Evolutionary conservation across 345 rosid species (phyloP), one percentile per base, ranked within the genome.

Genomic region (Lepidium didymum): DNA sequence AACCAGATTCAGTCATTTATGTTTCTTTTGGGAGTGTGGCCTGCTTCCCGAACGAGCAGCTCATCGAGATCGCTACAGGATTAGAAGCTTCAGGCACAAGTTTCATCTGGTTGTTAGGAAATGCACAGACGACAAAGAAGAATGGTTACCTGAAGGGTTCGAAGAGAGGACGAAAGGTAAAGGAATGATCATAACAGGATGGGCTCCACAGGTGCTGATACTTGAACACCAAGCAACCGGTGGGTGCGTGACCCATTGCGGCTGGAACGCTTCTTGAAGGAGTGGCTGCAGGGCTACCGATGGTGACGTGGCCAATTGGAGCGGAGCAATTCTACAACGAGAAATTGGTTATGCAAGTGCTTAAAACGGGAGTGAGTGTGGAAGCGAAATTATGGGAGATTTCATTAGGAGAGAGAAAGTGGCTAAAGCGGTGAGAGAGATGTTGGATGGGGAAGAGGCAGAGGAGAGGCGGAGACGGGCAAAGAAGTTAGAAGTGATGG

Each of bases 301-400:
- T 84, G 82, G 76, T 84, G 35, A 80, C 79, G 2, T 81, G 85
- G 88, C 86, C 88, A 0, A 38, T 74, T 11, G 42, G 9, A 6
- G 84, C 84, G 0, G 86, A 84, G 69, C 86, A 84, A 40, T 81
- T 80, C 47, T 74, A 46, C 43, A 84, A 80, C 21, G 88, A 81
- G 70, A 80, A 65, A 33, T 35, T 81, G 11, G 67, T 81, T 6
- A 72, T 68, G 0, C 79, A 78, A 56, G 77, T 81, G n/a, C 67
- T 84, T 0, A 74, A n/a, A 41, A 62, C 77, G 0, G 84, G 82
- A 10, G 73, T 78, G 5, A 62, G 68, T 1, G 77, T 78, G 4
- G 84, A 84, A 41, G 67, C 68, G 4, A 58, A 55, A 38, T 4
- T 40, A 8, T 7, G 25, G 76, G 25, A 49, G 73, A 65, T 49